These are phyloP conservation scores for Globisporangium viniferum DNA, from an alignment of 352 stramenopile species.

Conservation along the genomic window DNA sequence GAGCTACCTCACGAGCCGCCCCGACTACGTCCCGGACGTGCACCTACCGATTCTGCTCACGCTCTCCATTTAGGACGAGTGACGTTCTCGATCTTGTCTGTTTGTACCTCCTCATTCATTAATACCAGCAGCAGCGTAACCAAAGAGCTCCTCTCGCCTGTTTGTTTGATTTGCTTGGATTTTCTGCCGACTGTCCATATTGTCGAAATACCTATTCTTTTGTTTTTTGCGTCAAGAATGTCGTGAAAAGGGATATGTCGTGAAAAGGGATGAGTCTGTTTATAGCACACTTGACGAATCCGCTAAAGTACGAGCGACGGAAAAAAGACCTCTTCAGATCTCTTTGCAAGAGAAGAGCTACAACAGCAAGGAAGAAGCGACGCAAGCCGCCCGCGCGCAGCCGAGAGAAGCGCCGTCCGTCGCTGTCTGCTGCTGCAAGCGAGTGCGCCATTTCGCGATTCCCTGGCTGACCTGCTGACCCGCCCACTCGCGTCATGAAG, in stretches of 20 bases:
- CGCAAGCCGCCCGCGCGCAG: background rate
- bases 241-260: background rate
- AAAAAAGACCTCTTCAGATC: conserved; percentile 6
- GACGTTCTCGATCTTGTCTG: background rate
- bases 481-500: conserved; percentile 3
- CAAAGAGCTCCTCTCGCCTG: too few relatives aligned
- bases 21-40: conserved; percentile 68
- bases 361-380: background rate
- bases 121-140: background rate
- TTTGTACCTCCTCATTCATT: background rate
- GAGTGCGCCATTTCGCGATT: background rate
- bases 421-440: background rate
- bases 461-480: background rate
- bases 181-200: background rate
- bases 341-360: background rate
- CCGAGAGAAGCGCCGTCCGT: background rate
- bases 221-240: background rate
- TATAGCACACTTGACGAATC: background rate
- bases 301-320: background rate
- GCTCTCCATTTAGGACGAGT: conserved; percentile 14
- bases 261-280: background rate
- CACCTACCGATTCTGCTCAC: conserved; percentile 62
- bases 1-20: conserved; percentile 27
- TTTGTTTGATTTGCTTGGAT: background rate
- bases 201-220: background rate